Base-by-base conservation (phyloP, 73 alveolate species). In the Paramecium octaurelia region DNA sequence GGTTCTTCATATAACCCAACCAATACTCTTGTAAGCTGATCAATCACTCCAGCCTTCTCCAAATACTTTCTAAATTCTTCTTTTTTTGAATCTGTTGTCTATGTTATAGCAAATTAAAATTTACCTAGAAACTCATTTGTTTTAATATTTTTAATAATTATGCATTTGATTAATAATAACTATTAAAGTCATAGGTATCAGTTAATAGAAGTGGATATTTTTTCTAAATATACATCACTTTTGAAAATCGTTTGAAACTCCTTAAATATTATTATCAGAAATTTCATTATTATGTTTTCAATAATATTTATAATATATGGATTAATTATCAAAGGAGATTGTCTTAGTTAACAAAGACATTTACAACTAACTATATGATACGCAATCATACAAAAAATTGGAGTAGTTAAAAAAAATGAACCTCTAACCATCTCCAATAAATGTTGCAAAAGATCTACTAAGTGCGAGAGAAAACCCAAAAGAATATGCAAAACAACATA, bases 1-100 rank as follows among this genome's bases (percentile, higher is more conserved):
- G 98, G 97, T 84, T 97, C 99, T 73, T 97, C 99, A 92, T 97
- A 97, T 35, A 97, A 94, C 34, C 98, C 98, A 77, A 94, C 99
- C 29, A 97, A 93, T 10, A 97, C 99, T 94, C 97, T 96, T 1
- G 98, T 97, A 42, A 97, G 93, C 91, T 96, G 96, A 80, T 97
- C 99, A 12, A 97, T 95, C 23, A 97, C 98, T 12, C 99, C 99
- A 48, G 97, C 95, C 89, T 97, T 96, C 88, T 97, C 99, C 48
- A 97, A 92, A 95, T 97, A 97, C 86, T 94, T 90, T 93, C 99
- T 95, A 95, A 97, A 97, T 91, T 97, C 99, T 86, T 97, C 99
- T 88, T 94, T 97, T 95, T 97, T 96, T 38, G 96, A 92, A 92
- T 97, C 99, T 46, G 98, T 94, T 38, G 97, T 95, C 95, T 92